Percentiles rank a stretch among this genome's conserved stretches.
Conservation (phyloP, 176 grass and related monocot genomes). For the Themeda triandra region DNA sequence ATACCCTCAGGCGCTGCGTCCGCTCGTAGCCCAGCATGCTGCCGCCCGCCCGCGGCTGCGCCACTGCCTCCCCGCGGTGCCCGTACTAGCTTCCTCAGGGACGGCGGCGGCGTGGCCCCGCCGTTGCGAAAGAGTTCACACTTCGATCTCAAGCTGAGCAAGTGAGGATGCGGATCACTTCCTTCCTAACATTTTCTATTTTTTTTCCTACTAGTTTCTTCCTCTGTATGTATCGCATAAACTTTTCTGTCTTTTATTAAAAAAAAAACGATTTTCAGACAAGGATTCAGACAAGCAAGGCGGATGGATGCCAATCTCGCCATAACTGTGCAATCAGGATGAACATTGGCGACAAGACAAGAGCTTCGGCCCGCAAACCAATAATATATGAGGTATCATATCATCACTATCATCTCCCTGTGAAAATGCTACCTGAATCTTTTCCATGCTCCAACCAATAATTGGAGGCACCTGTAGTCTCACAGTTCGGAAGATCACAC, state of each 20-base stretch:
- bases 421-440: background rate
- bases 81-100: no score
- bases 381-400: background rate
- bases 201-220: background rate
- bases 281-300: background rate
- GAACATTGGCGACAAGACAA: background rate
- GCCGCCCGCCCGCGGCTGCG: no score
- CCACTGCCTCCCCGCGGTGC: no score
- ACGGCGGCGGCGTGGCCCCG: no score
- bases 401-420: background rate
- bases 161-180: background rate
- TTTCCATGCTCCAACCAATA: slow-evolving; percentile 27
- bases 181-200: background rate
- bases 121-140: no score
- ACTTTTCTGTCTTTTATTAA: background rate
- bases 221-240: background rate
- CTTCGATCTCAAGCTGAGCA: no score
- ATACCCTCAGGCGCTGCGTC: no score
- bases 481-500: slow-evolving; percentile 9
- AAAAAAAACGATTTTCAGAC: background rate
- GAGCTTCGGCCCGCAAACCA: background rate
- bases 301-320: background rate
- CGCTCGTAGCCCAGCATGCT: no score
- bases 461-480: slow-evolving; percentile 8
- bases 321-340: background rate